Conservation (phyloP, 495 filamentous ascomycete genomes). For the Aspergillus hancockii region DNA sequence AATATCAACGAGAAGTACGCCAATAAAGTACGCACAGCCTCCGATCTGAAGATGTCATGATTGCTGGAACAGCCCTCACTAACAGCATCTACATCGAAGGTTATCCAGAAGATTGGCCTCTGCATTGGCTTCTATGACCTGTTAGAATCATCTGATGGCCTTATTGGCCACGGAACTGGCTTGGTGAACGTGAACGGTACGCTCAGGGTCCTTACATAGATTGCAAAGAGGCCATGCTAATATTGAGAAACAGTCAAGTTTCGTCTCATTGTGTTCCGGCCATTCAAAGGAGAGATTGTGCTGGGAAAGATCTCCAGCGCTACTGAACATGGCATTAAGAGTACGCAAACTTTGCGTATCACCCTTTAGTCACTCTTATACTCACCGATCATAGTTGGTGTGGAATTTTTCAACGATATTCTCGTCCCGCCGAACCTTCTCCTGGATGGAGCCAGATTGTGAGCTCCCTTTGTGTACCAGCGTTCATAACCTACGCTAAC, state of each 20-base stretch:
- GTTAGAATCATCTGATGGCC: constrained; percentile 80
- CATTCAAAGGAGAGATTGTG: constrained; percentile 89
- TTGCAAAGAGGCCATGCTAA: background rate
- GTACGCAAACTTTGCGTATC: constrained; percentile 44
- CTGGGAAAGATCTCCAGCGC: constrained; percentile 74
- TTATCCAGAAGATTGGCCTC: constrained; percentile 80
- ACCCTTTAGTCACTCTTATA: background rate
- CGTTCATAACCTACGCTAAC: constrained; percentile 26
- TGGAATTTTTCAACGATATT: constrained; percentile 91
- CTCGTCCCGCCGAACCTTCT: constrained; percentile 71
- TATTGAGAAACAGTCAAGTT: constrained; percentile 68
- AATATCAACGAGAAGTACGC: constrained; percentile 95
- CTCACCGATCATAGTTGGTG: constrained; percentile 57
- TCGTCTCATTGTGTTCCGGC: constrained; percentile 88
- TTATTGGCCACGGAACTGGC: constrained; percentile 87
- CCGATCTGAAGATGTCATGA: background rate
- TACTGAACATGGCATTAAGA: constrained; percentile 71
- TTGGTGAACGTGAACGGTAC: constrained; percentile 89
- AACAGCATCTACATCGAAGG: constrained; percentile 30
- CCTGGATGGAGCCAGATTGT: constrained; percentile 74
- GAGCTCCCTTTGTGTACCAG: constrained; percentile 29
- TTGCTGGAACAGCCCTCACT: background rate
- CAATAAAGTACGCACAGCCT: constrained; percentile 63
- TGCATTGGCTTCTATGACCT: constrained; percentile 92
- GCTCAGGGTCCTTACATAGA: background rate